Evolutionary conservation across 192 early-diverging fungal genomes (phyloP), one percentile per base, ranked within the genome.

Genomic region (Obelidium mucronatum): DNA sequence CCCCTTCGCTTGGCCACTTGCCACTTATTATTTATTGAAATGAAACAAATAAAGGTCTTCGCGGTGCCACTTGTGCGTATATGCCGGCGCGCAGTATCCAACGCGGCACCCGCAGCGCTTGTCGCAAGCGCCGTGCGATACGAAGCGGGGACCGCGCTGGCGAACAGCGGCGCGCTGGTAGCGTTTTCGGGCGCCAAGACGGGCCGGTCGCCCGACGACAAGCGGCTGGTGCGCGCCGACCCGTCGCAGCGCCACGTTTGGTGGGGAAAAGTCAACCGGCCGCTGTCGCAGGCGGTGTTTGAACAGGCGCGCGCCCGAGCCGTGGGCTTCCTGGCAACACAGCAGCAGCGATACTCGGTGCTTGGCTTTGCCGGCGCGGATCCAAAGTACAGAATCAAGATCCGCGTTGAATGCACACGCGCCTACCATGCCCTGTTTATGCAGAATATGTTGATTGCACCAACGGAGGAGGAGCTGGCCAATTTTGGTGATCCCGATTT

Each of bases 371-470:
- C 96, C 67, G 96, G 96, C 40, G 95, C 93, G 92, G 95, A 97
- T 78, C 91, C 94, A 74, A 90, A 91, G 81, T 91, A 95, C 87
- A 90, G 94, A 65, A 88, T 95, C 79, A 97, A 97, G 86, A 90
- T 97, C 42, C 92, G 96, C 55, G 91, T 95, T 5, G 90, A 95
- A 58, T 93, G 93, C 77, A 87, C 93, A 31, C 90, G 94, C 60
- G 94, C 95, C 30, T 95, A 97, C 85, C 94, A 97, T 76, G 89
- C 91, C 22, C 82, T 97, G 74, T 97, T 97, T 84, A 97, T 97
- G 96, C 87, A 87, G 85, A 96, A 96, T 89, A 97, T 97, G 96
- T 89, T 97, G 79, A 96, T 97, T 79, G 90, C 93, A 39, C 94
- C 96, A 31, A 95, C 94, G 5, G 74, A 80, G 2, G 89, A 94